These are phyloP conservation scores for Senecio squalidus DNA, from an alignment of 140 eudicot genomes.

Conservation along the genomic window DNA sequence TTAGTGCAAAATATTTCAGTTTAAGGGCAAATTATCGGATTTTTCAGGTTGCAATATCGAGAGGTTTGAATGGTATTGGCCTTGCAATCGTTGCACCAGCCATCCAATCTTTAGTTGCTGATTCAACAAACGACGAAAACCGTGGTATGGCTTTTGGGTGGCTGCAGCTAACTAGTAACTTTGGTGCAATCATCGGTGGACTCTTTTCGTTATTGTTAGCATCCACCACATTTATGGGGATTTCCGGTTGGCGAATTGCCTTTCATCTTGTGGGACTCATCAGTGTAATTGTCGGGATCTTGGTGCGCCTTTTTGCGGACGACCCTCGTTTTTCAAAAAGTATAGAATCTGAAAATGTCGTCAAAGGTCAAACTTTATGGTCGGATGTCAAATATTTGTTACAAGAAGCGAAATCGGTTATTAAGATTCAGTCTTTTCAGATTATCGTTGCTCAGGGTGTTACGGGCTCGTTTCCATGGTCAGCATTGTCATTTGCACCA, in stretches of 20 bases:
- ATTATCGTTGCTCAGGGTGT: constrained; percentile 96
- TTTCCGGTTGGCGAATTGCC: constrained; percentile 87
- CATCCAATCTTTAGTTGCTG: constrained; percentile 93
- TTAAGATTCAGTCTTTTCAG: constrained; percentile 73
- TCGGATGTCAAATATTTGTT: constrained; percentile 49
- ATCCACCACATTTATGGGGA: constrained; percentile 70
- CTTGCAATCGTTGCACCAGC: constrained; percentile 97
- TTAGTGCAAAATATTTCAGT: no score
- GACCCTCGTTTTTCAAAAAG: constrained; percentile 70
- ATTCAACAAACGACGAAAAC: constrained; percentile 68
- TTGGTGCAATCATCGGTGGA: constrained; percentile 92
- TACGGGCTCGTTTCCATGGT: constrained; percentile 97
- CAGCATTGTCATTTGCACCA: constrained; percentile 96
- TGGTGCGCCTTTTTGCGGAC: constrained; percentile 65
- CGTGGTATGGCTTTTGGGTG: constrained; percentile 97
- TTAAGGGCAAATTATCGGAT: no score
- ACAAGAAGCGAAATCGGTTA: constrained; percentile 61
- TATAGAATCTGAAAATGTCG: constrained; percentile 6
- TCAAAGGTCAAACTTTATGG: constrained; percentile 35
- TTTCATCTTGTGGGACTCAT: constrained; percentile 87
- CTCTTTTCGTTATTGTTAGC: constrained; percentile 69
- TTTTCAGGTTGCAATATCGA: constrained; percentile 78
- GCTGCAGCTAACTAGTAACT: constrained; percentile 83
- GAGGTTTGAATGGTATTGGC: constrained; percentile 92
- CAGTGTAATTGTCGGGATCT: constrained; percentile 73